Percentiles rank a stretch among this genome's conserved stretches.
These are phyloP conservation scores for Xylariaceae sp. DNA, from an alignment of 2,329 filamentous ascomycete genomes.

Conservation along the genomic window DNA sequence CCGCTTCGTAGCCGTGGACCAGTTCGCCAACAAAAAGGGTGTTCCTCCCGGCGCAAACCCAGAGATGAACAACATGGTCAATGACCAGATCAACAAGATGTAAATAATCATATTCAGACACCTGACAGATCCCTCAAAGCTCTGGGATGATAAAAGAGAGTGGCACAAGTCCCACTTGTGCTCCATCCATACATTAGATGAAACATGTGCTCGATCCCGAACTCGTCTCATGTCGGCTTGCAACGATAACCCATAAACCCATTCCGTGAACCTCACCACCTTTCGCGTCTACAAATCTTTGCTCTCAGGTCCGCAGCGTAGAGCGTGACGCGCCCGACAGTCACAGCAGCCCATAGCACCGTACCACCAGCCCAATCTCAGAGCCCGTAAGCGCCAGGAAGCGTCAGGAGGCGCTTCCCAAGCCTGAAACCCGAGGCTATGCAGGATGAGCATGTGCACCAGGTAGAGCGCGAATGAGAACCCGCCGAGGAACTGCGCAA, in stretches of 20 bases:
- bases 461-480: conserved; percentile 28
- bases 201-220: too few relatives aligned
- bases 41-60: neutral
- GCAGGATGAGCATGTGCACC: conserved; percentile 24
- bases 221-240: too few relatives aligned
- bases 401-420: conserved; percentile 9
- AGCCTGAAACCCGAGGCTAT: conserved; percentile 21
- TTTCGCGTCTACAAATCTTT: conserved; percentile 22
- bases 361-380: conserved; percentile 6
- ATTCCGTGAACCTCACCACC: conserved; percentile 17
- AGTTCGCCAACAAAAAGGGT: neutral
- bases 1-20: too few relatives aligned
- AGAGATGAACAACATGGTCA: neutral
- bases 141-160: too few relatives aligned
- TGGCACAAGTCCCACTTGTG: too few relatives aligned
- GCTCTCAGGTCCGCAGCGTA: conserved; percentile 21
- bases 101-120: neutral
- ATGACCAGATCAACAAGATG: neutral
- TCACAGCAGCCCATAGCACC: neutral
- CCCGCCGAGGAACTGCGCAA: conserved; percentile 27
- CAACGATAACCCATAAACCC: conserved; percentile 18
- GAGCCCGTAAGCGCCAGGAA: conserved; percentile 16
- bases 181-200: too few relatives aligned
- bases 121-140: neutral
- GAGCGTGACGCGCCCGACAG: conserved; percentile 16